Base-by-base conservation (phyloP, 768 basidiomycete genomes). In the Amanita brunnescens region DNA sequence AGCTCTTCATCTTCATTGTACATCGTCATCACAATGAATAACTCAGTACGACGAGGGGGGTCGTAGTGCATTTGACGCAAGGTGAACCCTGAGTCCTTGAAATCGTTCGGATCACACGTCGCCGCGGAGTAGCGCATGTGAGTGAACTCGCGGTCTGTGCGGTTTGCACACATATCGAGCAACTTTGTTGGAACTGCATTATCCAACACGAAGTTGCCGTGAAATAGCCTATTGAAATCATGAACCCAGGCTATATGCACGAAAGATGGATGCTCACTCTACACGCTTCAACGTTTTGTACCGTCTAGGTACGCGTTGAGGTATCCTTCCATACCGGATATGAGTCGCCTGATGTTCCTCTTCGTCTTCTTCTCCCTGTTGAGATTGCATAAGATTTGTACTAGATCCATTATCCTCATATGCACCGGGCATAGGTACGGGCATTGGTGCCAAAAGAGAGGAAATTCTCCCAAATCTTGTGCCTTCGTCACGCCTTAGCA, bases 11-110 rank as follows among this genome's bases (percentile, higher is more conserved):
- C 82, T 60, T 92, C 92, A 61, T 96, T 95, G 65, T 95, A 96
- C 93, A 97, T 96, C 12, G 94, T 97, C 80, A 97, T 87, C 38
- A 96, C 94, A 58, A 97, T 94, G 69, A 96, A 95, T 13, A 97
- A 72, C 66, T 98, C 95, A 30, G 94, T 96, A 30, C 87, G 76
- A 16, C 94, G 75, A 0, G 90, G 87, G 0, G 92, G 92, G 59
- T 94, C 89, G 65, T 95, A 94, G 59, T 90, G 80, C n/a, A 81
- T 76, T 64, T 95, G 94, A 2, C 95, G 81, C 6, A 97, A 74
- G 0, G 91, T 89, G 68, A 95, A 98, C 0, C 87, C 82, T 9
- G 78, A 67, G 23, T 81, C 72, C 60, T 83, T 77, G 66, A 97
- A 98, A 61, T 91, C 83, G 66, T 97, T 92, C 6, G 95, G 95